A percentile compares a stretch with the other conserved stretches of the same genome.
phyloP scores from a whole-genome alignment of 2,329 filamentous ascomycete genomes.

The Pseudogymnoascus sp. region DNA sequence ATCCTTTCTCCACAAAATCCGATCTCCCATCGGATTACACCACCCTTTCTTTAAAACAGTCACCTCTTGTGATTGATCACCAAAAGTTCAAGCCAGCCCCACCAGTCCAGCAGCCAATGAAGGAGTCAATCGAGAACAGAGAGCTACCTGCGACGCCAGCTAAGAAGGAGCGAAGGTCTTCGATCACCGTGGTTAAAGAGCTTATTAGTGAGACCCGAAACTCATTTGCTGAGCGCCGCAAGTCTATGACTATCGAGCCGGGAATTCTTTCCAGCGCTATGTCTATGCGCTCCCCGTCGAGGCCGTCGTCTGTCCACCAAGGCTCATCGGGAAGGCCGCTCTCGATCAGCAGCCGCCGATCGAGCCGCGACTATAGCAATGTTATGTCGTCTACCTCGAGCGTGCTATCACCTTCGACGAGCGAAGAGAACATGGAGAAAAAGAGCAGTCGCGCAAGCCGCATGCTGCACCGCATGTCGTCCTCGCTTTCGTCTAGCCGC shows the following conservation, averaged over 20 bases:
- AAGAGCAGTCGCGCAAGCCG: slow-evolving; percentile 38
- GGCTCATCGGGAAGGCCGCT: slow-evolving; percentile 41
- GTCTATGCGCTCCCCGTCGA: slow-evolving; percentile 35
- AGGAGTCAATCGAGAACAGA: neutral
- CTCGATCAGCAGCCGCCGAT: slow-evolving; percentile 57
- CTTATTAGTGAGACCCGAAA: slow-evolving; percentile 52
- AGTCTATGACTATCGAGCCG: slow-evolving; percentile 38
- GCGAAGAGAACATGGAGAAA: slow-evolving; percentile 47
- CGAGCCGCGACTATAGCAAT: slow-evolving; percentile 20
- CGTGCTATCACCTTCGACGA: slow-evolving; percentile 35
- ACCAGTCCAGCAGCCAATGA: neutral
- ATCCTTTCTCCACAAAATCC: slow-evolving; percentile 35
- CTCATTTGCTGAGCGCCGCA: slow-evolving; percentile 42
- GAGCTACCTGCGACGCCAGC: slow-evolving; percentile 12
- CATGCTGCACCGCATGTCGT: slow-evolving; percentile 61
- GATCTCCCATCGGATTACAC: slow-evolving; percentile 40
- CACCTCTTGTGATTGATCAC: slow-evolving; percentile 52
- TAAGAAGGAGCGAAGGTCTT: slow-evolving; percentile 44
- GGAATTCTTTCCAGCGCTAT: slow-evolving; percentile 19
- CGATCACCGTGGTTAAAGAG: slow-evolving; percentile 46
- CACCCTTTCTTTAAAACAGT: slow-evolving; percentile 49
- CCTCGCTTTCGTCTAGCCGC: slow-evolving; percentile 41
- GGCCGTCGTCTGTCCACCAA: slow-evolving; percentile 42
- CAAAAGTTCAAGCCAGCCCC: slow-evolving; percentile 31
- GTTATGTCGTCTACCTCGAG: slow-evolving; percentile 31